Percentiles rank a stretch among this genome's conserved stretches.
phyloP scores from a whole-genome alignment of 2,329 filamentous ascomycete genomes.

The Aspergillus flavus region DNA sequence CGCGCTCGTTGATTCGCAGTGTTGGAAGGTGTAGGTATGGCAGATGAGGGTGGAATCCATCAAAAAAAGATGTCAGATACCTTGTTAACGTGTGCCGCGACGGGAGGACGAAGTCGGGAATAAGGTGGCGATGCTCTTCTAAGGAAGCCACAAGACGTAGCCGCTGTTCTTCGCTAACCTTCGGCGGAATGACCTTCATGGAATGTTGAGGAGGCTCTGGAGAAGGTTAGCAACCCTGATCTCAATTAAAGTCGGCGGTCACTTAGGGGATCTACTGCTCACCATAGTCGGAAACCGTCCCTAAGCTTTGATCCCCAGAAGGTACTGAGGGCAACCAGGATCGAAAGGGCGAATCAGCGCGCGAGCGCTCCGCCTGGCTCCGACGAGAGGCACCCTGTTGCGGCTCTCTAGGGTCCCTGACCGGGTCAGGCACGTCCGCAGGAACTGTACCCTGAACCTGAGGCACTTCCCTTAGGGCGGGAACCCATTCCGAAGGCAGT shows the following conservation, averaged over 20 bases:
- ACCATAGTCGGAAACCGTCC: conserved; percentile 36
- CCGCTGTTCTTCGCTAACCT: conserved; percentile 33
- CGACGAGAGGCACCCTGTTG: conserved; percentile 22
- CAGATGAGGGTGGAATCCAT: conserved; percentile 64
- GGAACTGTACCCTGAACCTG: conserved; percentile 29
- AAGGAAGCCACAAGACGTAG: conserved; percentile 34
- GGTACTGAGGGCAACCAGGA: conserved; percentile 38
- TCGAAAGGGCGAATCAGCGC: conserved; percentile 36
- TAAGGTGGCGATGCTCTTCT: conserved; percentile 33
- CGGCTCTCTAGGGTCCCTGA: conserved; percentile 22
- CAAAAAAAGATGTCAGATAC: conserved; percentile 71
- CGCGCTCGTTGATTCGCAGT: conserved; percentile 63
- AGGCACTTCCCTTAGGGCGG: conserved; percentile 27
- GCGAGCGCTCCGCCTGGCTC: conserved; percentile 26
- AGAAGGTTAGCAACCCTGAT: background rate
- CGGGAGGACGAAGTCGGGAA: conserved; percentile 63
- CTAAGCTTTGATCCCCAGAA: conserved; percentile 35
- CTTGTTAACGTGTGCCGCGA: conserved; percentile 69
- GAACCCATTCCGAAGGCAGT: conserved; percentile 38
- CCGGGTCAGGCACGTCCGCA: conserved; percentile 26
- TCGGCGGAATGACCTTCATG: conserved; percentile 26
- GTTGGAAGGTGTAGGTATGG: conserved; percentile 70
- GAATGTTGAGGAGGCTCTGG: conserved; percentile 31
- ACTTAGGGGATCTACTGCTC: conserved; percentile 5
- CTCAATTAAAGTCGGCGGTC: background rate